A percentile compares a stretch with the other conserved stretches of the same genome.
Conservation (phyloP, 805 yeast genomes). For the Sugiyamaella chiloensis region DNA sequence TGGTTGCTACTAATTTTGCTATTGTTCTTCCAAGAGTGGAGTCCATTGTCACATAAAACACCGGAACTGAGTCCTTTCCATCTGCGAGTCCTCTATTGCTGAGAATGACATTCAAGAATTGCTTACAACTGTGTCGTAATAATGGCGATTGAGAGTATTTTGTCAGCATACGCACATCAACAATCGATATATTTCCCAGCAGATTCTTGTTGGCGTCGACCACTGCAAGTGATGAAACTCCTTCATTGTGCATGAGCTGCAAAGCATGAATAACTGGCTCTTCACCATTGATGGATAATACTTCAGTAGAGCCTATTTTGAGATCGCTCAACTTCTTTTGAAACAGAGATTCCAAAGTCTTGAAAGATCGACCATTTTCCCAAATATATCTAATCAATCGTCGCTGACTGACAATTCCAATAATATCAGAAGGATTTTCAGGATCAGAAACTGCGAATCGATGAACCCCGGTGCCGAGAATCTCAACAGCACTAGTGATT, state of each 20-base stretch:
- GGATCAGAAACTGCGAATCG: slow-evolving; percentile 75
- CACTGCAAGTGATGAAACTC: slow-evolving; percentile 89
- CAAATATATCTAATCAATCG: slow-evolving; percentile 79
- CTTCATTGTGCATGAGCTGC: slow-evolving; percentile 74
- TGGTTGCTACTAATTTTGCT: slow-evolving; percentile 94
- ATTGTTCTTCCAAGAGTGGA: slow-evolving; percentile 83
- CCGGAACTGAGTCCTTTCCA: slow-evolving; percentile 95
- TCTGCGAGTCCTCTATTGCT: slow-evolving; percentile 87
- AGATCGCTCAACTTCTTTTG: slow-evolving; percentile 67
- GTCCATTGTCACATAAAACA: slow-evolving; percentile 81
- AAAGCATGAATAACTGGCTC: slow-evolving; percentile 84
- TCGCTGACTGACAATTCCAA: slow-evolving; percentile 89
- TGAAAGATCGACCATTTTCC: slow-evolving; percentile 89
- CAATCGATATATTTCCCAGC: slow-evolving; percentile 89
- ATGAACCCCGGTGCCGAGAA: slow-evolving; percentile 93
- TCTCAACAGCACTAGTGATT: slow-evolving; percentile 72
- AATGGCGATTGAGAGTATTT: slow-evolving; percentile 82
- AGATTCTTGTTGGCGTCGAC: slow-evolving; percentile 73
- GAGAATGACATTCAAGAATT: slow-evolving; percentile 81
- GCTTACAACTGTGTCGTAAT: slow-evolving; percentile 77
- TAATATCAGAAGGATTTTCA: slow-evolving; percentile 50
- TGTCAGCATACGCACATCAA: slow-evolving; percentile 87
- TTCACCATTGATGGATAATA: slow-evolving; percentile 82
- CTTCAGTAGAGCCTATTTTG: slow-evolving; percentile 67
- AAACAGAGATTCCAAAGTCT: slow-evolving; percentile 71